Evolutionary conservation across 2,329 filamentous ascomycete genomes (phyloP).

Genomic region (Fusarium circinatum): DNA sequence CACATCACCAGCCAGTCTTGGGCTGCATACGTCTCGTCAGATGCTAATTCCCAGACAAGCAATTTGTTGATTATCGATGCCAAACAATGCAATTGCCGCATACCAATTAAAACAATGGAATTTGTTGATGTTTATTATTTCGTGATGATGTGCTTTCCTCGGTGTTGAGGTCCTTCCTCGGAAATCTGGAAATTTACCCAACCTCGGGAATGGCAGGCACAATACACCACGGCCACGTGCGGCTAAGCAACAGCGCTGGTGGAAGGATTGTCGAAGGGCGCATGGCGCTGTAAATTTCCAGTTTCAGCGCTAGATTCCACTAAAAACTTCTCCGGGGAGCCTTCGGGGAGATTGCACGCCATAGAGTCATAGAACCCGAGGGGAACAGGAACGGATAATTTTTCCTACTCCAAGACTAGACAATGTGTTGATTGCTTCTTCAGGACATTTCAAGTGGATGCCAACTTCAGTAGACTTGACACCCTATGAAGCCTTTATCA

Average conservation of each 20-base stretch:
- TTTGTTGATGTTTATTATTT: not conserved
- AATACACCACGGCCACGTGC: not conserved
- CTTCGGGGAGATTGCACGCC: not conserved
- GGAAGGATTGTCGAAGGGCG: not conserved
- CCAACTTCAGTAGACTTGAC: not conserved
- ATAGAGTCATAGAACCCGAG: not conserved
- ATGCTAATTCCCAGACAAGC: not conserved
- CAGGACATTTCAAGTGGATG: not conserved
- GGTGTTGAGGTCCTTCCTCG: not conserved
- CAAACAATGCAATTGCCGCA: not conserved
- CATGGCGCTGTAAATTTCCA: constrained; percentile 9
- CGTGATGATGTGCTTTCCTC: constrained; percentile 2
- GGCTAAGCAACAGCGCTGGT: not conserved
- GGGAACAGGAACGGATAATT: not conserved
- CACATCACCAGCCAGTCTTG: constrained; percentile 4
- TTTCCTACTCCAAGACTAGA: not conserved
- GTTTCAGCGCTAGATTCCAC: constrained; percentile 7
- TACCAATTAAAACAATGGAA: not conserved
- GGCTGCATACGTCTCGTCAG: constrained; percentile 3
- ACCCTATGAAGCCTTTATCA: not conserved
- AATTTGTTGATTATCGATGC: not conserved
- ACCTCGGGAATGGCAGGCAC: not conserved
- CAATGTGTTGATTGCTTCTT: not conserved
- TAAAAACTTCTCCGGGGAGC: constrained; percentile 3
- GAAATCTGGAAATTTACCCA: constrained; percentile 1